Conservation (phyloP, 2,329 filamentous ascomycete species). For the Elsinoe arachidis region DNA sequence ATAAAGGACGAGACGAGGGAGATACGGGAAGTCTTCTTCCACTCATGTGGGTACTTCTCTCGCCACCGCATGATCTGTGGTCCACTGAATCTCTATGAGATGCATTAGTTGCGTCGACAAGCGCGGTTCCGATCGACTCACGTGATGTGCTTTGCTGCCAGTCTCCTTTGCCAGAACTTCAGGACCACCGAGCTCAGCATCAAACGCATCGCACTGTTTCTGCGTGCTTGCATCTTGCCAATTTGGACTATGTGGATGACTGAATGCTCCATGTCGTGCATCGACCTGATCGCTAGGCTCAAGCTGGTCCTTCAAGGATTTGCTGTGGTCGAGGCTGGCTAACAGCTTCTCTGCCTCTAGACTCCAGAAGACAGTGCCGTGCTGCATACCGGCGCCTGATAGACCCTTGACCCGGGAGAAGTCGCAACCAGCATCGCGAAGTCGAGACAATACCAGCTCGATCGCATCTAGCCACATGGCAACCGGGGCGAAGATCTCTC, state of each 20-base stretch:
- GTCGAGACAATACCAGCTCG: constrained; percentile 69
- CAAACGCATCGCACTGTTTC: constrained; percentile 81
- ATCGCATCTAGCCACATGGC: constrained; percentile 91
- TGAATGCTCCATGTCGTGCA: constrained; percentile 53
- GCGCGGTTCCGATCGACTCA: constrained; percentile 37
- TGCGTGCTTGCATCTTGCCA: constrained; percentile 98
- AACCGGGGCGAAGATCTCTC: constrained; percentile 87
- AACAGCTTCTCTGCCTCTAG: constrained; percentile 58
- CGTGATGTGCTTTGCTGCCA: constrained; percentile 90
- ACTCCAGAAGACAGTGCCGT: constrained; percentile 94
- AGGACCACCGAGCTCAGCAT: constrained; percentile 57
- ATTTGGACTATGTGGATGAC: constrained; percentile 82
- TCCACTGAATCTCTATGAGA: constrained; percentile 77
- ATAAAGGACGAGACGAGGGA: constrained; percentile 94
- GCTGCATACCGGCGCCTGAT: constrained; percentile 91
- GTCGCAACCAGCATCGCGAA: constrained; percentile 62
- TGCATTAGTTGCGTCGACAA: constrained; percentile 7
- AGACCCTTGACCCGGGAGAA: constrained; percentile 70
- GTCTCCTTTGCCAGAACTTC: constrained; percentile 68
- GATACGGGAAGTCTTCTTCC: constrained; percentile 71
- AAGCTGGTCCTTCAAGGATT: constrained; percentile 64
- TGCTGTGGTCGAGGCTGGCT: constrained; percentile 48
- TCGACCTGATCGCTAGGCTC: constrained; percentile 30
- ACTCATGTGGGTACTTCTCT: constrained; percentile 69
- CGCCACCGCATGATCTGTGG: constrained; percentile 88